phyloP scores from a whole-genome alignment of 495 filamentous ascomycete genomes.

The Penicillium cataractarum region DNA sequence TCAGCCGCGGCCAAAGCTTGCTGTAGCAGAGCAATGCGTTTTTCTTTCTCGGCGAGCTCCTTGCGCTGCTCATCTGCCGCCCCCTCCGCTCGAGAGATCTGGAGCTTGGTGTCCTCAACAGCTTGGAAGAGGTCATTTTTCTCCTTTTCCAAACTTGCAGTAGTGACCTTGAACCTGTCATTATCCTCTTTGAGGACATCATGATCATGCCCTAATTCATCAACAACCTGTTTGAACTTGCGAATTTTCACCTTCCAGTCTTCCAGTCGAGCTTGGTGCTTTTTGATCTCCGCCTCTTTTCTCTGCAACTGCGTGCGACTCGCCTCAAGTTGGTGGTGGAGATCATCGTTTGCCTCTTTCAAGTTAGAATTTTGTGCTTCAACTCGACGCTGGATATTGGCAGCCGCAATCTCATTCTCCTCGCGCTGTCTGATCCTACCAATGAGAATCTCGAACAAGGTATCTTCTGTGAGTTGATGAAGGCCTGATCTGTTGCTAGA shows the following conservation, averaged over 20 bases:
- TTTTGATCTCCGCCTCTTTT: conserved; percentile 21
- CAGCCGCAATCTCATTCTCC: conserved; percentile 34
- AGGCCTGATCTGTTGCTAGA: background rate
- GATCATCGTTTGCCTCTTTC: conserved; percentile 30
- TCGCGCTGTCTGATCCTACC: conserved; percentile 39
- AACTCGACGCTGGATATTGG: conserved; percentile 29
- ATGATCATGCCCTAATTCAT: conserved; percentile 40
- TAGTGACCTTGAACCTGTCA: conserved; percentile 26
- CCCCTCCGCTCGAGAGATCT: conserved; percentile 22
- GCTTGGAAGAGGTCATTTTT: conserved; percentile 26
- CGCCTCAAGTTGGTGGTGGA: conserved; percentile 26
- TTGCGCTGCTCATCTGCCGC: conserved; percentile 20
- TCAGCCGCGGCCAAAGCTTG: conserved; percentile 27
- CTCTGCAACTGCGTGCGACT: conserved; percentile 23
- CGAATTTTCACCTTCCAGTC: conserved; percentile 39
- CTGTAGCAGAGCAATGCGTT: conserved; percentile 18
- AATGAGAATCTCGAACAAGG: conserved; percentile 44
- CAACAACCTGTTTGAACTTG: conserved; percentile 39
- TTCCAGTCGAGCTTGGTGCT: conserved; percentile 27
- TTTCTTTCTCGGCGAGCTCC: conserved; percentile 20
- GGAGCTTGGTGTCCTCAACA: conserved; percentile 29
- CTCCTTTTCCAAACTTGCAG: conserved; percentile 29
- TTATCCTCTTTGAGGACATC: conserved; percentile 35
- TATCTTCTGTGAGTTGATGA: conserved; percentile 35
- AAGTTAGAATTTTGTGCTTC: conserved; percentile 28